A percentile compares a stretch with the other conserved stretches of the same genome.
These are phyloP conservation scores for Russula dissimulans DNA, from an alignment of 768 basidiomycete genomes.

Conservation along the genomic window DNA sequence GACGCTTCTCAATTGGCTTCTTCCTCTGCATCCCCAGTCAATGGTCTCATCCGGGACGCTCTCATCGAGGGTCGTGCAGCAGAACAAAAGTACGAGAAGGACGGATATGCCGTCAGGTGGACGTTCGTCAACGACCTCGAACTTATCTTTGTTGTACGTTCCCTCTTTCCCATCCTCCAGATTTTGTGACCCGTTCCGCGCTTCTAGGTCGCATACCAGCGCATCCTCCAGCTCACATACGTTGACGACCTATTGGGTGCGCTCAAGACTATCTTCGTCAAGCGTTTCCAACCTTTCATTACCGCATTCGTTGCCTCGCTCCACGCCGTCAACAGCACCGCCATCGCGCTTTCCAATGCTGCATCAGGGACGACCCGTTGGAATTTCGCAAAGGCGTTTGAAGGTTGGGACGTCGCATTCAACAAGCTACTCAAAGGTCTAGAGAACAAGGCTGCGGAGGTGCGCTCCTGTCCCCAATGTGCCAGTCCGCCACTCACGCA, in stretches of 20 bases:
- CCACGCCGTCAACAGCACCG: conserved; percentile 47
- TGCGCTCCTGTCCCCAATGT: conserved; percentile 24
- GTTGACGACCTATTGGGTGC: conserved; percentile 79
- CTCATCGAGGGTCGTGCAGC: conserved; percentile 83
- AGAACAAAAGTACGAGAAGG: conserved; percentile 83
- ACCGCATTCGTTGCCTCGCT: conserved; percentile 76
- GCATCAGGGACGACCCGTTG: conserved; percentile 37
- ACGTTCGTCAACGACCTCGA: conserved; percentile 92
- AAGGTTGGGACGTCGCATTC: conserved; percentile 76
- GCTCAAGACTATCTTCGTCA: conserved; percentile 77
- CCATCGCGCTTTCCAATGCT: conserved; percentile 28
- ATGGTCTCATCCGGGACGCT: conserved; percentile 81
- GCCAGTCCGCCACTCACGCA: background rate
- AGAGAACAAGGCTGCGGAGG: conserved; percentile 68
- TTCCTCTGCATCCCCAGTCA: conserved; percentile 73
- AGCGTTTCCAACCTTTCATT: conserved; percentile 78
- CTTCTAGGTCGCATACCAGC: conserved; percentile 85
- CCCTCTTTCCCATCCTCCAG: background rate
- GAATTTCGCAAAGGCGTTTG: conserved; percentile 63
- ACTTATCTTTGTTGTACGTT: conserved; percentile 87
- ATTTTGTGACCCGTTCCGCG: background rate
- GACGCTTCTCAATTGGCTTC: conserved; percentile 60
- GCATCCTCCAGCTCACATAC: conserved; percentile 90
- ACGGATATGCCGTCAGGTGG: conserved; percentile 92
- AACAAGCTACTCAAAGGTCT: conserved; percentile 64